Evolutionary conservation across 495 filamentous ascomycete species (phyloP).

Genomic region (Neurospora hispaniola): DNA sequence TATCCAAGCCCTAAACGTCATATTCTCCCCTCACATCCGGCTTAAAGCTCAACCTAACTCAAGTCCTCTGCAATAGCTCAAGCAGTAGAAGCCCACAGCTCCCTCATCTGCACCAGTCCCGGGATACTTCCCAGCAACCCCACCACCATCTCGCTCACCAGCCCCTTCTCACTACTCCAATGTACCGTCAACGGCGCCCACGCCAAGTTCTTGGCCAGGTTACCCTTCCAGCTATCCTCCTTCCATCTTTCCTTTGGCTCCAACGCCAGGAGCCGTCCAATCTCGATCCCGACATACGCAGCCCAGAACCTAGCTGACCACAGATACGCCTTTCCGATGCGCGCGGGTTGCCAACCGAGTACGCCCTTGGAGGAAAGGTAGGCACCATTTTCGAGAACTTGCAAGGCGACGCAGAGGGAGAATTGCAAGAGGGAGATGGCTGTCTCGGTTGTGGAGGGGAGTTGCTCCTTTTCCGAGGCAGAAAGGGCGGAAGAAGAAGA

Average conservation of each 20-base stretch:
- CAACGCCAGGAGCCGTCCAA: slow-evolving; percentile 47
- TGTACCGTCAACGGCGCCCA: slow-evolving; percentile 58
- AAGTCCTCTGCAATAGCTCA: slow-evolving; percentile 1
- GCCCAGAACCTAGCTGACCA: slow-evolving; percentile 79
- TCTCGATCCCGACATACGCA: slow-evolving; percentile 64
- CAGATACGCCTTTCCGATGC: slow-evolving; percentile 45
- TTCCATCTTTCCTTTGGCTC: slow-evolving; percentile 34
- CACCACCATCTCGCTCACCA: slow-evolving; percentile 47
- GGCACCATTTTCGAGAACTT: slow-evolving; percentile 73
- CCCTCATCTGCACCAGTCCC: slow-evolving; percentile 55
- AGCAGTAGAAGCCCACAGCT: slow-evolving; percentile 46
- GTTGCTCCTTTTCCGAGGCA: slow-evolving; percentile 6
- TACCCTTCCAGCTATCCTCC: slow-evolving; percentile 29
- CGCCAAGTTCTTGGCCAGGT: slow-evolving; percentile 38
- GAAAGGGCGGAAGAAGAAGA: not conserved
- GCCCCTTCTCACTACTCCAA: slow-evolving; percentile 67
- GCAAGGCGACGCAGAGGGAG: slow-evolving; percentile 52
- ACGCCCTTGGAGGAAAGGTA: slow-evolving; percentile 65
- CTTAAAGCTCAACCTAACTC: not conserved
- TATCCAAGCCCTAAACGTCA: not conserved
- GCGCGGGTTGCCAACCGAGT: slow-evolving; percentile 44
- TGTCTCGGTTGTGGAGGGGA: slow-evolving; percentile 28
- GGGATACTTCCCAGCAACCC: slow-evolving; percentile 56
- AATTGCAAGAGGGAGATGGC: slow-evolving; percentile 60
- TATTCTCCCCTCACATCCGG: not conserved